phyloP scores from a whole-genome alignment of 495 filamentous ascomycete species.

The Copromyces sp. region DNA sequence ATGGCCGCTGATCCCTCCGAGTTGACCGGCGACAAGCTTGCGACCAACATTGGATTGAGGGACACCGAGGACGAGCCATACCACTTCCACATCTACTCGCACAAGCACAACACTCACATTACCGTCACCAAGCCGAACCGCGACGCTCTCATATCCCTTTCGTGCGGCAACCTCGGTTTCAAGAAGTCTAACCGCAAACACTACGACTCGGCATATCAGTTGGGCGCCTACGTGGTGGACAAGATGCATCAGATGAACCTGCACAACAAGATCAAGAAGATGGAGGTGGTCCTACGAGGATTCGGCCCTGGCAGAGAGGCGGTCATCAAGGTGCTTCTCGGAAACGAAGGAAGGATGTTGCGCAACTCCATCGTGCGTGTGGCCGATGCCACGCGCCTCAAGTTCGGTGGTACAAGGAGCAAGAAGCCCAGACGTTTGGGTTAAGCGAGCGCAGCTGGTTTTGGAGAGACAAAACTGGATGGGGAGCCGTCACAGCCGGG shows the following conservation, averaged over 20 bases:
- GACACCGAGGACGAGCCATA: constrained; percentile 43
- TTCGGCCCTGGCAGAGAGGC: constrained; percentile 83
- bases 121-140: constrained; percentile 76
- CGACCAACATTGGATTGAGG: constrained; percentile 6
- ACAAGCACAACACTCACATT: constrained; percentile 89
- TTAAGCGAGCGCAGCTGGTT: constrained; percentile 26
- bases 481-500: neutral
- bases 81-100: constrained; percentile 76
- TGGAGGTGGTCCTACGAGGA: constrained; percentile 73
- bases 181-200: constrained; percentile 62
- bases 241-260: constrained; percentile 67
- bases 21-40: constrained; percentile 2
- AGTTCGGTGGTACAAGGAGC: constrained; percentile 92
- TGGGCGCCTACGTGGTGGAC: constrained; percentile 65
- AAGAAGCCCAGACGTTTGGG: constrained; percentile 71
- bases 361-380: constrained; percentile 63
- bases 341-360: constrained; percentile 66
- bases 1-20: neutral
- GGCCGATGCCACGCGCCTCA: constrained; percentile 74
- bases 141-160: constrained; percentile 61
- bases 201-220: constrained; percentile 91
- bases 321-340: constrained; percentile 76
- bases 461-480: neutral
- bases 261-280: constrained; percentile 44
- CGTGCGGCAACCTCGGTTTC: constrained; percentile 78